Conservation (phyloP, 176 grass and related monocot species). For the Eragrostis curvula region DNA sequence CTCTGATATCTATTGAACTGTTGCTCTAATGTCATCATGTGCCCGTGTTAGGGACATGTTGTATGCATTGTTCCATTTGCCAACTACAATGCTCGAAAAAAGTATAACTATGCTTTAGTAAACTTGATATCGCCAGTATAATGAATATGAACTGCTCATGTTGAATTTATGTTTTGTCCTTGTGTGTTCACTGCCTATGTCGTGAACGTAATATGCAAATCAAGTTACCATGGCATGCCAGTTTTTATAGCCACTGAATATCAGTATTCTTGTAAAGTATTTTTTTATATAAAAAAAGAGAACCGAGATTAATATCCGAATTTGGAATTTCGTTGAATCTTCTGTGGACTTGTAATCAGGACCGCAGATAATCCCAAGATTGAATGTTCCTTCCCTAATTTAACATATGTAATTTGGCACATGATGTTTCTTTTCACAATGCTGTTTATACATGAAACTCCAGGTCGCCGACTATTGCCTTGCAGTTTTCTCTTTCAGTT, state of each 20-base stretch:
- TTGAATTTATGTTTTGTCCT: too few relatives aligned
- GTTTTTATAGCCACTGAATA: background rate
- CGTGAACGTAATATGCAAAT: background rate
- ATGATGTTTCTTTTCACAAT: background rate
- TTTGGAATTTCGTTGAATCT: background rate
- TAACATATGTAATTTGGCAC: background rate
- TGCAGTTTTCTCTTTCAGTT: background rate
- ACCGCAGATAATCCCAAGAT: background rate
- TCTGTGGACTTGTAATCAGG: background rate
- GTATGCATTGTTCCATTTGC: background rate
- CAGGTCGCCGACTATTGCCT: background rate
- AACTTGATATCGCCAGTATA: too few relatives aligned
- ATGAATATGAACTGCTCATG: too few relatives aligned
- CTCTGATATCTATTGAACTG: too few relatives aligned
- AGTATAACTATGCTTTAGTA: background rate
- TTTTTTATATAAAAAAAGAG: background rate
- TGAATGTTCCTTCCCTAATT: background rate
- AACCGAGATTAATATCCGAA: constrained; percentile 1
- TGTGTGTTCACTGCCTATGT: background rate
- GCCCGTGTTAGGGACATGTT: background rate
- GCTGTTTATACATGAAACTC: background rate
- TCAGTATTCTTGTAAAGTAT: background rate
- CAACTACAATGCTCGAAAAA: background rate
- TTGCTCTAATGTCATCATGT: too few relatives aligned
- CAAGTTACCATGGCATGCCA: background rate